Base-by-base conservation (phyloP, 225 moss, liverwort and hornwort species). In the Neckera pumila region DNA sequence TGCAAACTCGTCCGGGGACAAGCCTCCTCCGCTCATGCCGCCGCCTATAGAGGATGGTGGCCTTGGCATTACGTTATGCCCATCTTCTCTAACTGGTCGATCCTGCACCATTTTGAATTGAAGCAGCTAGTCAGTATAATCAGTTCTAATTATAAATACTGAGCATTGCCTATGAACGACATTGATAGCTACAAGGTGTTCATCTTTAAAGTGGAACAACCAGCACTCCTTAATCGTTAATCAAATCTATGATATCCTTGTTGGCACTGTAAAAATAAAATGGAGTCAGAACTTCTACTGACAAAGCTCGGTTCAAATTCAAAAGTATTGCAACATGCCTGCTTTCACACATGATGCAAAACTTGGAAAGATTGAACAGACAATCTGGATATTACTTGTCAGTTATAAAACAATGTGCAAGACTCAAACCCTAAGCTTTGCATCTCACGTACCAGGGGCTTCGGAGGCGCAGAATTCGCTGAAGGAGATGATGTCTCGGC, bases 1-100 rank as follows among this genome's bases (percentile, higher is more conserved):
- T 70, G 93, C 94, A 91, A 94, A 94, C 82, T 94, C 94, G 63
- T 94, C 93, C 17, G 91, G 89, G n/a, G 94, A 94, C 69, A 93
- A 54, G 38, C 94, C 93, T 70, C 94, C 92, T 87, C 87, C 89
- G 42, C 86, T 84, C 76, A 88, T 75, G 40, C 94, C 91, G 10
- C 82, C 83, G 16, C 92, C 94, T 83, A 90, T 86, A 17, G 94
- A 93, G 8, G 94, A 90, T 40, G 94, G 92, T 23, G 93, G 94
- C 88, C 93, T 88, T 31, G 94, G 93, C 93, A 94, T 89, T 58
- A 92, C 86, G 62, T 87, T 89, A 14, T 89, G 92, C 42, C 93
- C 90, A 79, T 92, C 93, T 81, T 90, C 92, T 87, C 86, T 92
- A 26, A 84, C 86, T 54, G 92, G 90, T 43, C 89, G 90, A 17